Conservation (phyloP, 108 stramenopile species). For the Conticribra weissflogii region DNA sequence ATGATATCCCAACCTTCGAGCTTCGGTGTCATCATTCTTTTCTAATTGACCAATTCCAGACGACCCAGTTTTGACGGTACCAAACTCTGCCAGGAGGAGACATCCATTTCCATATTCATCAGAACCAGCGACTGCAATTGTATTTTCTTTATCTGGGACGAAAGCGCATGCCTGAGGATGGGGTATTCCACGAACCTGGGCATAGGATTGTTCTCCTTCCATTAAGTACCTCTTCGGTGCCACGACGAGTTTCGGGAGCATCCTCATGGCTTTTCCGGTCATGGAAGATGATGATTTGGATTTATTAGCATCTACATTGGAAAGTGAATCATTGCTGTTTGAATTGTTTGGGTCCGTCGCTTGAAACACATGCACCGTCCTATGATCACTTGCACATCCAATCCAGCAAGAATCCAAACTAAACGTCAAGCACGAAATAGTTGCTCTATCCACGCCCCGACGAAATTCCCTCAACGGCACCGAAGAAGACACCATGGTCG, state of each 20-base stretch:
- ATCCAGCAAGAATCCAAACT: slow-evolving; percentile 84
- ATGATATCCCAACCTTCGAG: slow-evolving; percentile 46
- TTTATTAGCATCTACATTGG: neutral
- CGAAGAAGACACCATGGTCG: slow-evolving; percentile 44
- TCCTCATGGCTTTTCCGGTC: slow-evolving; percentile 57
- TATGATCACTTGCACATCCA: slow-evolving; percentile 94
- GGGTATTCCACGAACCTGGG: slow-evolving; percentile 81
- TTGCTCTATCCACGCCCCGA: slow-evolving; percentile 93
- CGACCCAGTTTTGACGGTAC: neutral
- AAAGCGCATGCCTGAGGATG: slow-evolving; percentile 84
- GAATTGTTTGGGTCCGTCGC: slow-evolving; percentile 46
- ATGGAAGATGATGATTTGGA: slow-evolving; percentile 41
- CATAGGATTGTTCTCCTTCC: slow-evolving; percentile 64
- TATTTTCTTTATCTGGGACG: slow-evolving; percentile 71
- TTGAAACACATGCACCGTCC: slow-evolving; percentile 94
- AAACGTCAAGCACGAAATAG: slow-evolving; percentile 90
- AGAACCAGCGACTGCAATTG: slow-evolving; percentile 78
- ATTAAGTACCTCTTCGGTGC: slow-evolving; percentile 44
- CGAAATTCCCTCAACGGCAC: slow-evolving; percentile 87
- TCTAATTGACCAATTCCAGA: neutral
- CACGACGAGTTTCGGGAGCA: slow-evolving; percentile 41
- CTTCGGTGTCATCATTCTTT: slow-evolving; percentile 32
- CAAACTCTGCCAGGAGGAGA: slow-evolving; percentile 77
- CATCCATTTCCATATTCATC: slow-evolving; percentile 89
- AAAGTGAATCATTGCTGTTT: slow-evolving; percentile 5